phyloP scores from a whole-genome alignment of 1,284 basidiomycete genomes.

The Schizophyllum amplum region DNA sequence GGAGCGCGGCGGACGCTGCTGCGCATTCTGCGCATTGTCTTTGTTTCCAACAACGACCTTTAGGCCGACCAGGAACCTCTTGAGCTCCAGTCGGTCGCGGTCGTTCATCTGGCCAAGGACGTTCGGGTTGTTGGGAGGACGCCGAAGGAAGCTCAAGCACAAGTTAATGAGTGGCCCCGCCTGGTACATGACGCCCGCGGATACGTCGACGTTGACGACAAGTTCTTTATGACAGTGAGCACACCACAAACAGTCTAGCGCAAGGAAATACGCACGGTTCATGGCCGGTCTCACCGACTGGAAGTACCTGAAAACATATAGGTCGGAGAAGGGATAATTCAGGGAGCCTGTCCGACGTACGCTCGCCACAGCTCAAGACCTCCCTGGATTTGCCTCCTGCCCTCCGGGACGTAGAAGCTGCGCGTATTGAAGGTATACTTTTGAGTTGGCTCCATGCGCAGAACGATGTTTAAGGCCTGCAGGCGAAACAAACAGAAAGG shows the following conservation, averaged over 20 bases:
- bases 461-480: constrained; percentile 48
- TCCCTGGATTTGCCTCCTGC: constrained; percentile 54
- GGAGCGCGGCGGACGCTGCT: constrained; percentile 25
- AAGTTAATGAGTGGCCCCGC: constrained; percentile 28
- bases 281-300: constrained; percentile 67
- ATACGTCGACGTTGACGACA: constrained; percentile 58
- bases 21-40: too few species aligned
- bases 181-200: constrained; percentile 55
- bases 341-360: too few species aligned
- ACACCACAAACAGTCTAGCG: too few species aligned
- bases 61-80: constrained; percentile 41
- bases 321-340: too few species aligned
- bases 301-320: constrained; percentile 57
- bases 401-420: constrained; percentile 53
- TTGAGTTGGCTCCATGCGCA: constrained; percentile 35
- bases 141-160: constrained; percentile 37
- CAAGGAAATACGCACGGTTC: constrained; percentile 57
- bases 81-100: constrained; percentile 32
- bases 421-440: constrained; percentile 51
- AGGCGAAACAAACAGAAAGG: not conserved
- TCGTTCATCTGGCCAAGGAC: constrained; percentile 41
- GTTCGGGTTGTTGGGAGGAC: constrained; percentile 27
- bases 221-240: constrained; percentile 23
- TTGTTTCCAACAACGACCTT: constrained; percentile 36
- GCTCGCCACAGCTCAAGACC: constrained; percentile 47